Base-by-base conservation (phyloP, 345 rosid genomes). In the Durio zibethinus region DNA sequence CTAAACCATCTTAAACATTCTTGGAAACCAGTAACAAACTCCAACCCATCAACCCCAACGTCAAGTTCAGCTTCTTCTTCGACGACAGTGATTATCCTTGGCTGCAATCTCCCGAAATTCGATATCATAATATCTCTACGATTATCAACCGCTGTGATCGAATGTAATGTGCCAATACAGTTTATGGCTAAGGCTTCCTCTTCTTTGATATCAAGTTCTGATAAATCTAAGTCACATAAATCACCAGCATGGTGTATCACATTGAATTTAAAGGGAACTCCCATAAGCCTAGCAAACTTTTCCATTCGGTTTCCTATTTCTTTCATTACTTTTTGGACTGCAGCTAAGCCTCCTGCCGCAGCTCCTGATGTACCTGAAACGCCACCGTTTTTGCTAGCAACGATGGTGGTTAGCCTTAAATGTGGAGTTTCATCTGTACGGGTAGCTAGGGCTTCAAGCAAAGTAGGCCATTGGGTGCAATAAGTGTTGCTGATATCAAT, bases 391-490 rank as follows among this genome's bases (percentile, higher is more conserved):
- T 84, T 88, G 59, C 80, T 78, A 0, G 87, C 78, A 1, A 92
- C 90, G 0, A 96, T 82, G 0, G 91, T 87, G 75, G 99, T 96
- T 8, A 96, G 88, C 78, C 89, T 84, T 18, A 96, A 77, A 63
- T 92, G 92, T 0, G 98, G 99, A 4, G 99, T 89, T 76, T 96
- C 99, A 57, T 93, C 98, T 29, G 94, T 84, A 47, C 98, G 90
- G 4, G 97, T 96, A 0, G 99, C 99, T n/a, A 96, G 83, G 42
- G 99, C 94, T 88, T 96, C 98, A 4, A 96, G 89, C 78, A 96
- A 87, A 53, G 98, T 96, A 1, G 99, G 99, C 99, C 99, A 96
- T 72, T 96, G 99, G 18, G 99, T 93, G 86, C 98, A 96, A 73
- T 84, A 91, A 23, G 99, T 93, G 38, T 92, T 92, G 83, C 99